Evolutionary conservation across 768 basidiomycete species (phyloP).

Genomic region (Amanita inopinata): DNA sequence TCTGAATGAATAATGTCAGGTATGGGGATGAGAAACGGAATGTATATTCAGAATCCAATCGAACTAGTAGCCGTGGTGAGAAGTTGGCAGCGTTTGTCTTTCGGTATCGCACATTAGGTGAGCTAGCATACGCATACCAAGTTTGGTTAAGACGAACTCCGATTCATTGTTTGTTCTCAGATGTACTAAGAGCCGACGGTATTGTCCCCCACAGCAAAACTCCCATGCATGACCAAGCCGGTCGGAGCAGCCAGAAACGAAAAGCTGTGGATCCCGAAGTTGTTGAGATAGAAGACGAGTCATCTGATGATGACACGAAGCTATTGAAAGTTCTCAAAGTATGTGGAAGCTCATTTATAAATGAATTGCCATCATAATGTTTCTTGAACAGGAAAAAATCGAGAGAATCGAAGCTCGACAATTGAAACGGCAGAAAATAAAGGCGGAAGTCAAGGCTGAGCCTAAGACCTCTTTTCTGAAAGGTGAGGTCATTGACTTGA

Average conservation of each 20-base stretch:
- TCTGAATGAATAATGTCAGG: no score
- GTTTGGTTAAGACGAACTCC: no score
- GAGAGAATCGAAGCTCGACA: background rate
- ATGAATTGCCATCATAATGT: background rate
- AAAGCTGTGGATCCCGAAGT: background rate
- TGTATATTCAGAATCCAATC: no score
- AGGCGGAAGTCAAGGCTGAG: background rate
- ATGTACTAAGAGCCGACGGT: background rate
- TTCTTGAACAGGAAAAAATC: background rate
- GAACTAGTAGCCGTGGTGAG: no score
- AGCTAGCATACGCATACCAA: no score
- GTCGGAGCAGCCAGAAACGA: background rate
- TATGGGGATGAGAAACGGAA: background rate
- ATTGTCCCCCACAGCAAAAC: background rate
- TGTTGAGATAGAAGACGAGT: background rate
- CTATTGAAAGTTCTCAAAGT: background rate
- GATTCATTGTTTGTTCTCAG: no score
- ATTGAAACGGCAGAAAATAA: background rate
- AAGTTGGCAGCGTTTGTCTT: background rate
- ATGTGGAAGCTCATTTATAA: background rate
- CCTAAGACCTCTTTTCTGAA: background rate
- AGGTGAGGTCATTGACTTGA: background rate
- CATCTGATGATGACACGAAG: background rate
- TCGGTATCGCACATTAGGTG: background rate
- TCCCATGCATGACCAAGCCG: background rate